Percentiles rank a stretch among this genome's conserved stretches.
Conservation (phyloP, 805 yeast species). For the Kluyveromyces siamensis region DNA sequence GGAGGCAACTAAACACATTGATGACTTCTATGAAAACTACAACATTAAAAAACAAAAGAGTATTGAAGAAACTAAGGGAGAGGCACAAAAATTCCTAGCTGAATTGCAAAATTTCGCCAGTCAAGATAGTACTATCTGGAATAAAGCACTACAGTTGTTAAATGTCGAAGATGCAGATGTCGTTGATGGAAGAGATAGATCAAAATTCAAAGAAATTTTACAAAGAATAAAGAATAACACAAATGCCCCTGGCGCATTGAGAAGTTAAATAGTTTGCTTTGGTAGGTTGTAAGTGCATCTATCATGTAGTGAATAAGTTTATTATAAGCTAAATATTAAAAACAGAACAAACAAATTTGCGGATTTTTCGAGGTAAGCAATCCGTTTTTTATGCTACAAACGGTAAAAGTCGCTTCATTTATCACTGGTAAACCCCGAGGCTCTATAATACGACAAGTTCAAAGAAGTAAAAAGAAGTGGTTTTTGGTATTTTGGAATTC, state of each 20-base stretch:
- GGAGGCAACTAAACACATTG: conserved; percentile 75
- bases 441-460: conserved; percentile 8
- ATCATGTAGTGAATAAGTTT: neutral
- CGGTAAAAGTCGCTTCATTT: neutral
- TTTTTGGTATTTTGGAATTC: conserved; percentile 4
- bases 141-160: conserved; percentile 50
- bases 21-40: conserved; percentile 87
- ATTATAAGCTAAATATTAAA: neutral
- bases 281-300: neutral
- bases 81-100: conserved; percentile 60
- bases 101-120: conserved; percentile 71
- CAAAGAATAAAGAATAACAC: conserved; percentile 58
- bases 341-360: neutral
- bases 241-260: conserved; percentile 70
- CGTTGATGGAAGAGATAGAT: conserved; percentile 49
- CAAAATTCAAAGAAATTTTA: conserved; percentile 60
- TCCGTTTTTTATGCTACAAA: neutral
- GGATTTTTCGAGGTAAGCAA: neutral
- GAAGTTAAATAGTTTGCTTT: conserved; percentile 30
- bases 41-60: conserved; percentile 72
- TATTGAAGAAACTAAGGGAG: conserved; percentile 51
- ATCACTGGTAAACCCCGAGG: neutral
- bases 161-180: conserved; percentile 38
- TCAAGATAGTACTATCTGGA: conserved; percentile 72
- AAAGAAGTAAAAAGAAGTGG: conserved; percentile 8